Evolutionary conservation across 192 early-diverging fungal species (phyloP).

Genomic region (Backusella morwellensis): DNA sequence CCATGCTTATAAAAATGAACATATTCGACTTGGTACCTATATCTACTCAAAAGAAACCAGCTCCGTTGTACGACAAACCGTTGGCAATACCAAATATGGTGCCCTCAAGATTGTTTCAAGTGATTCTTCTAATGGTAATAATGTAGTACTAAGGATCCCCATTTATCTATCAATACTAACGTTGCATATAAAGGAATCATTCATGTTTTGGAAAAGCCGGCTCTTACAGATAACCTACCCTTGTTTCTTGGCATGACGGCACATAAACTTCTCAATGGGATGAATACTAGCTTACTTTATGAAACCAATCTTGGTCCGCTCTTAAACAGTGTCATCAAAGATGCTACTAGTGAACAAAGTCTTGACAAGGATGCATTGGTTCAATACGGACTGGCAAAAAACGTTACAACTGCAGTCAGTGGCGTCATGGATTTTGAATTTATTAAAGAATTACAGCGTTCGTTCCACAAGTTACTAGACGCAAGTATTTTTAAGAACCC

Average conservation of each 20-base stretch:
- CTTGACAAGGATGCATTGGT: background rate
- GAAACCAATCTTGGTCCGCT: background rate
- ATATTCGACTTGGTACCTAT: background rate
- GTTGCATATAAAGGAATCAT: background rate
- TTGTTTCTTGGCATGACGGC: background rate
- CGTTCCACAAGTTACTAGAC: background rate
- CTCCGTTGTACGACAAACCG: background rate
- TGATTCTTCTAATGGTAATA: background rate
- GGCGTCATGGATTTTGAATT: background rate
- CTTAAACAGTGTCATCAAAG: background rate
- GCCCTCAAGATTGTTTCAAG: background rate
- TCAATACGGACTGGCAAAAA: background rate
- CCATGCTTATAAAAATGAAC: background rate
- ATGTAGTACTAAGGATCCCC: background rate
- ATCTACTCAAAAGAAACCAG: background rate
- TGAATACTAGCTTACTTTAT: background rate
- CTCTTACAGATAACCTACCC: background rate
- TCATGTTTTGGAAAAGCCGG: background rate
- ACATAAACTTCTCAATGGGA: background rate
- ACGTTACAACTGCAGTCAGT: background rate
- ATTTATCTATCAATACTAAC: background rate
- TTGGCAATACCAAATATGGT: background rate
- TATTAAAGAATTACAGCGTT: background rate
- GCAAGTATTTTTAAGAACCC: too few relatives aligned
- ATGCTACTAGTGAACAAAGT: background rate